Evolutionary conservation across 139 green algal species (phyloP), one percentile per base, ranked within the genome.

Genomic region (Ulvella scutata): DNA sequence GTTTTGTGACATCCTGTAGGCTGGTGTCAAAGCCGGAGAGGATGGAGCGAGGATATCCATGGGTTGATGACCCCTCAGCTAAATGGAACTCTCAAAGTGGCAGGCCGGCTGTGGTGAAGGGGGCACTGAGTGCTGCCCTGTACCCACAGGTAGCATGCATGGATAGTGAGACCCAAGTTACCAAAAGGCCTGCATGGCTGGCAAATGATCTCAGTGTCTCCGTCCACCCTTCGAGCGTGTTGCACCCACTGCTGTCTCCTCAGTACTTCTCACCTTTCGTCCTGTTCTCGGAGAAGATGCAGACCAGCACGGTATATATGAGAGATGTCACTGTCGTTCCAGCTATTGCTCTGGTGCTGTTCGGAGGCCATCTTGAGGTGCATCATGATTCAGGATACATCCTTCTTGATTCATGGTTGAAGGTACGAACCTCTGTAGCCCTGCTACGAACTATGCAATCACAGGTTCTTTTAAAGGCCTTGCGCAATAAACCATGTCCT

Each of bases 141-240:
- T 90, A 92, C 43, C 93, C 93, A 4, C 93, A 94, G 33, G 76
- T 97, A 28, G 93, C 91, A 1, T 81, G 86, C 13, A 90, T 90
- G 84, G 80, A 84, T 21, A 82, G 91, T 13, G 77, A 72, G 28
- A 74, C 76, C 0, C 74, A 31, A 4, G 74, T 78, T 37, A 74
- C 74, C 20, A 61, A 44, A 6, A 76, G 80, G 4, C 87, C 86
- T 0, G 78, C 62, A 1, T 91, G 84, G 85, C 78, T 84, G 43
- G 80, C 26, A 29, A 36, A 35, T 28, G 62, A 43, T 35, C 43
- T 31, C 3, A 75, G 85, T 72, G 87, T 97, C 35, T 74, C 62
- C 2, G 60, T 96, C 4, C 92, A 97, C 80, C 89, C 90, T 51
- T 80, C 62, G 43, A 90, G 80, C 34, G 62, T 93, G 3, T 79